Percentiles rank a stretch among this genome's conserved stretches.
Conservation (phyloP, 2,329 filamentous ascomycete genomes). For the Blastomyces emzantsi region DNA sequence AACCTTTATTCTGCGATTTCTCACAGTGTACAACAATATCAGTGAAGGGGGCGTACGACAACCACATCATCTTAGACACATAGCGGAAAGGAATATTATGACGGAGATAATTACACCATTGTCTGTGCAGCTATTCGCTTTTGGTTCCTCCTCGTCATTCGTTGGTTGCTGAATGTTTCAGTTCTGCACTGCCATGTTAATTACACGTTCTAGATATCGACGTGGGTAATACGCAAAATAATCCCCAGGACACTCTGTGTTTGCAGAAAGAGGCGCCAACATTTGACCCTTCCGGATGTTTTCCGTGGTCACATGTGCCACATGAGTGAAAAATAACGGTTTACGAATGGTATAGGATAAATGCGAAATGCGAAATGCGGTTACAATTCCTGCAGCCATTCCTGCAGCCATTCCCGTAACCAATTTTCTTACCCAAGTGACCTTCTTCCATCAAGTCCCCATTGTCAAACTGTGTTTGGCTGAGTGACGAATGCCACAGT, state of each 20-base stretch:
- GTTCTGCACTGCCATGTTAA: background rate
- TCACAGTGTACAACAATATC: background rate
- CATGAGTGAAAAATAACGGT: background rate
- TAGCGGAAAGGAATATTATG: background rate
- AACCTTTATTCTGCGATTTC: background rate
- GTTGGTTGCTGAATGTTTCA: background rate
- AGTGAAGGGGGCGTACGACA: background rate
- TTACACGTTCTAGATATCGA: background rate
- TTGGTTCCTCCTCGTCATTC: background rate
- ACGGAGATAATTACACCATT: background rate
- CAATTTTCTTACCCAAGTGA: background rate
- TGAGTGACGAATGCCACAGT: background rate
- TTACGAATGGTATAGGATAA: background rate
- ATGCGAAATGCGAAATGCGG: background rate
- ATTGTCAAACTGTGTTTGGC: background rate
- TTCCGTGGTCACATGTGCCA: background rate
- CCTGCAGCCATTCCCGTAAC: background rate
- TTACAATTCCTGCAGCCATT: background rate
- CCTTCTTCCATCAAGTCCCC: background rate
- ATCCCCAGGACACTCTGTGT: background rate
- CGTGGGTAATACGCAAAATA: background rate
- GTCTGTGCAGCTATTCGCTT: background rate
- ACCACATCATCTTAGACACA: background rate
- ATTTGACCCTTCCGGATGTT: background rate
- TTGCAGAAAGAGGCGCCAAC: background rate